Conservation (phyloP, 2,329 filamentous ascomycete genomes). For the Cercospora sp. region DNA sequence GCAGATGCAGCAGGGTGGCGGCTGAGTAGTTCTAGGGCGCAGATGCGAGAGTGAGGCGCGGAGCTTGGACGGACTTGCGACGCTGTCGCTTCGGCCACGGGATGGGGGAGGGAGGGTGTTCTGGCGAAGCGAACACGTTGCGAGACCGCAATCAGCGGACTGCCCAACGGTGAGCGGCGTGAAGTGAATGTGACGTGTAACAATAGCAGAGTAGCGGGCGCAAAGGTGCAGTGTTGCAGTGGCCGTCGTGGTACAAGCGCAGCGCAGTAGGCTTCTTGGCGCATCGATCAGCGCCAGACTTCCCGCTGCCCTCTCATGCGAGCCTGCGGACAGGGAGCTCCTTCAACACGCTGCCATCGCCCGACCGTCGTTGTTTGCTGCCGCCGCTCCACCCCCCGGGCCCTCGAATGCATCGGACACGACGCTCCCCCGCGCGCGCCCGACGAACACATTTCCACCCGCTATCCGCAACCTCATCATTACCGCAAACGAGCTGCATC, state of each 20-base stretch:
- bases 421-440: not conserved
- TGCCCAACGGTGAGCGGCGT: not conserved
- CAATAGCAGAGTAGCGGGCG: not conserved
- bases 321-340: not conserved
- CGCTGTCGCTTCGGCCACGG: not conserved
- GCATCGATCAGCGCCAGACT: conserved; percentile 9
- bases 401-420: conserved; percentile 4
- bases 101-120: not conserved
- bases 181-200: conserved; percentile 7
- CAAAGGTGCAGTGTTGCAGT: not conserved
- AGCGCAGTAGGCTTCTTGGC: not conserved
- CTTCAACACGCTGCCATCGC: not conserved
- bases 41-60: conserved; percentile 11
- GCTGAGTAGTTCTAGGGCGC: not conserved
- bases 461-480: not conserved
- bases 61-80: not conserved
- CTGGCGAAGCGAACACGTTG: not conserved
- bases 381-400: not conserved
- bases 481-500: not conserved
- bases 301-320: not conserved
- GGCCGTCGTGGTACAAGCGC: not conserved
- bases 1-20: not conserved
- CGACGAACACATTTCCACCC: not conserved
- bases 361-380: not conserved
- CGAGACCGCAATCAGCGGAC: not conserved